A percentile compares a stretch with the other conserved stretches of the same genome.
Evolutionary conservation across 306 rosid species (phyloP).

Genomic region (Ormosia semicastrata): DNA sequence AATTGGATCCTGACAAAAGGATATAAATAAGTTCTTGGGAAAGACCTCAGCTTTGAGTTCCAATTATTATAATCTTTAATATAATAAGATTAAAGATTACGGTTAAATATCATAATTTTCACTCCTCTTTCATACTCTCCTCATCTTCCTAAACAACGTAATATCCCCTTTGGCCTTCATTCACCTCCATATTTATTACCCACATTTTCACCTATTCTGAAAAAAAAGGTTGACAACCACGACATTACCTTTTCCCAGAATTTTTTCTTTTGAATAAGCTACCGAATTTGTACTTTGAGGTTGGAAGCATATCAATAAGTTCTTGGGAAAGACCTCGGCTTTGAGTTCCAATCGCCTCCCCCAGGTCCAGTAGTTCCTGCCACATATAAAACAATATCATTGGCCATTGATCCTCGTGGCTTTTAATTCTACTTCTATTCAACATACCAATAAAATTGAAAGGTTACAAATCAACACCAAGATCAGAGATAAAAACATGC

Average conservation of each 20-base stretch:
- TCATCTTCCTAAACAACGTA: not conserved
- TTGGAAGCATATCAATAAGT: constrained; percentile 78
- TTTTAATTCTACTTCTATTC: constrained; percentile 8
- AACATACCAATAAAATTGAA: constrained; percentile 17
- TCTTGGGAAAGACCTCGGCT: constrained; percentile 84
- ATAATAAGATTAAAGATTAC: not conserved
- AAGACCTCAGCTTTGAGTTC: constrained; percentile 85
- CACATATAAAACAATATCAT: constrained; percentile 16
- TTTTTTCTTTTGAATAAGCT: constrained; percentile 75
- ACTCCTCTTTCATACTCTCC: not conserved
- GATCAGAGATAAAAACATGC: not conserved
- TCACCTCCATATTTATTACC: not conserved
- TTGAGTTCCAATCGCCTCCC: constrained; percentile 88
- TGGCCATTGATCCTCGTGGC: constrained; percentile 7
- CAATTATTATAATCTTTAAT: constrained; percentile 31
- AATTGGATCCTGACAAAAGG: not conserved
- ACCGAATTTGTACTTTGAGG: constrained; percentile 62
- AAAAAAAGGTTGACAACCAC: not conserved
- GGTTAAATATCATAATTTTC: not conserved
- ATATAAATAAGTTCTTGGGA: constrained; percentile 70
- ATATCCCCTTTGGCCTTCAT: not conserved
- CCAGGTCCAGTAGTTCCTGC: constrained; percentile 82
- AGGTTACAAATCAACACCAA: not conserved
- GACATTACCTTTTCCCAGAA: constrained; percentile 62
- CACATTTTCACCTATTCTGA: not conserved